phyloP scores from a whole-genome alignment of 129 eudicot species.

The Saposhnikovia divaricata region DNA sequence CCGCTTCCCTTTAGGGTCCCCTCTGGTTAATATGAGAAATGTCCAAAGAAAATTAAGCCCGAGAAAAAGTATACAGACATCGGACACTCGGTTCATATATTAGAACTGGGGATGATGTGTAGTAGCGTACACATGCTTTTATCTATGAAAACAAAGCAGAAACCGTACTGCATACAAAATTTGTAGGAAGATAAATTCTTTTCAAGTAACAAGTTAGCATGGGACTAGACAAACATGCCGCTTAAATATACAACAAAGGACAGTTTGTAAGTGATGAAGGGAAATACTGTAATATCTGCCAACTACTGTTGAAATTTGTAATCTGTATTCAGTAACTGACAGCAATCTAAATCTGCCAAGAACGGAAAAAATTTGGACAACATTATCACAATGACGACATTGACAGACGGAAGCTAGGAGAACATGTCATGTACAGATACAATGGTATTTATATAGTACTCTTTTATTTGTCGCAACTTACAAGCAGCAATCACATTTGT shows the following conservation, averaged over 20 bases:
- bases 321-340: background rate
- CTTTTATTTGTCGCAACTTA: background rate
- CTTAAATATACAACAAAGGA: background rate
- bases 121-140: too few relatives aligned
- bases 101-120: too few relatives aligned
- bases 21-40: too few relatives aligned
- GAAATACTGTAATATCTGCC: background rate
- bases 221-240: background rate
- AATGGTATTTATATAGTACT: background rate
- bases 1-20: too few relatives aligned
- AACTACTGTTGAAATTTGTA: background rate
- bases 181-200: background rate
- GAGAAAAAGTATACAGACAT: too few relatives aligned
- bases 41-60: too few relatives aligned
- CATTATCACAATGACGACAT: background rate
- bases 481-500: background rate
- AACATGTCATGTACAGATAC: background rate
- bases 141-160: too few relatives aligned
- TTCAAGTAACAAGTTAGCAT: background rate
- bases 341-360: background rate
- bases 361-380: background rate
- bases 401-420: background rate
- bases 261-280: background rate
- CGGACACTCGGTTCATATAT: too few relatives aligned
- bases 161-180: background rate